Percentiles rank a stretch among this genome's conserved stretches.
Evolutionary conservation across 148 eudicot genomes (phyloP).

Genomic region (Rhododendron ovatum): DNA sequence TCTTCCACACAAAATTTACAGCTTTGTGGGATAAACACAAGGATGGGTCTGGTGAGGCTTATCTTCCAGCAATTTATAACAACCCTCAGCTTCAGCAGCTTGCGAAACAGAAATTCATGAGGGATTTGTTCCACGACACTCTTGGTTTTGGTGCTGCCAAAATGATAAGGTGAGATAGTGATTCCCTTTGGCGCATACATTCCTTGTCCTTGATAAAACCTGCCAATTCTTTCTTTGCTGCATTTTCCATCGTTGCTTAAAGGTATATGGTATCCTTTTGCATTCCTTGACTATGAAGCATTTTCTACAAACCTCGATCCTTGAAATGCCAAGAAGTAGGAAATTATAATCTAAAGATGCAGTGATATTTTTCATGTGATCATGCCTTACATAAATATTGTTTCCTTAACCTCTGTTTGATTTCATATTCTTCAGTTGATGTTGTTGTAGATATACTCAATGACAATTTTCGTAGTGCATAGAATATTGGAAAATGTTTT

Average conservation of each 20-base stretch:
- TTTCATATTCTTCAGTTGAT: background rate
- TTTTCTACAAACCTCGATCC: background rate
- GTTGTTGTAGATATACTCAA: background rate
- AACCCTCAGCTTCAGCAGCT: slow-evolving; percentile 56
- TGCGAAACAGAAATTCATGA: slow-evolving; percentile 56
- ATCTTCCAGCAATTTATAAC: slow-evolving; percentile 76
- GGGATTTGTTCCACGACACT: slow-evolving; percentile 70
- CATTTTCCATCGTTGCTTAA: background rate
- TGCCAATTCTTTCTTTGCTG: background rate
- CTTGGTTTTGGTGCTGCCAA: slow-evolving; percentile 96
- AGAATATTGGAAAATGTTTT: background rate
- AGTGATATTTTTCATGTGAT: background rate
- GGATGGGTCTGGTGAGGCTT: slow-evolving; percentile 87
- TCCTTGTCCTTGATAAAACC: background rate
- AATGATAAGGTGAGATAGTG: slow-evolving; percentile 65
- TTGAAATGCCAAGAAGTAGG: background rate
- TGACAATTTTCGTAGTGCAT: background rate
- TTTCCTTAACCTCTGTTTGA: background rate
- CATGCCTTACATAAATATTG: background rate
- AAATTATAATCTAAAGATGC: background rate
- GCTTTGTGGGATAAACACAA: slow-evolving; percentile 83
- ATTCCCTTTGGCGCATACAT: background rate
- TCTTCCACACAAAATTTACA: slow-evolving; percentile 61
- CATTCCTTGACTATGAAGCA: background rate
- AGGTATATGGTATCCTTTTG: background rate